Evolutionary conservation across 2,329 filamentous ascomycete species (phyloP), one percentile per base, ranked within the genome.

Genomic region (Botrytis deweyae): DNA sequence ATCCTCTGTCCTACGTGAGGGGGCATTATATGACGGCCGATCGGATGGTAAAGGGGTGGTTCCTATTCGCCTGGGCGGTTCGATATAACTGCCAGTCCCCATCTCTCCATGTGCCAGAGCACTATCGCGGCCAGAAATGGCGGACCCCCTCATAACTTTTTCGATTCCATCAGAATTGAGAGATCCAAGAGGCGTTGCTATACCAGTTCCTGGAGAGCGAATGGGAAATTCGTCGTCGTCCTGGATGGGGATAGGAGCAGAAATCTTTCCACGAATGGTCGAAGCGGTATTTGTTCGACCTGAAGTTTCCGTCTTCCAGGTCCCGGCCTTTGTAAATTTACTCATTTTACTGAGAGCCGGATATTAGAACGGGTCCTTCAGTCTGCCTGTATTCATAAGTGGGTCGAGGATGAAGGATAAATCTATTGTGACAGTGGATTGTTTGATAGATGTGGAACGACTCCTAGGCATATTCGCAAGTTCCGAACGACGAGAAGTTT

Each of bases 211-310:
- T 3, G 84, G 84, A 44, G 84, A 84, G 69, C 85, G 83, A 66
- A 87, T 86, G 18, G 87, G 85, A 76, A 89, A 87, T 74, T 89
- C 88, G 75, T 89, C 84, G 77, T 86, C 86, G 74, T 88, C 87
- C 59, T 83, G 76, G 73, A 91, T 86, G 2, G 88, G 88, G 66
- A 91, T 90, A 22, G 89, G 89, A 10, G 84, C 85, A 44, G 88
- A 90, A 75, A 91, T 77, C 76, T 86, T 87, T 75, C 88, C 88
- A 58, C 89, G 86, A 75, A 90, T 87, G 49, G 78, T 79, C 38
- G 86, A 86, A 72, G 81, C 82, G 58, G 83, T 80, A 77, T 84
- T 84, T 46, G 75, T 65, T 68, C 77, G 75, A 70, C 61, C 74
- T 55, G 74, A 75, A 52, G 46, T 72, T 46, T 77, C 76, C 38